Evolutionary conservation across 2,329 filamentous ascomycete genomes (phyloP), one percentile per base, ranked within the genome.

Genomic region (Fusarium concolor): DNA sequence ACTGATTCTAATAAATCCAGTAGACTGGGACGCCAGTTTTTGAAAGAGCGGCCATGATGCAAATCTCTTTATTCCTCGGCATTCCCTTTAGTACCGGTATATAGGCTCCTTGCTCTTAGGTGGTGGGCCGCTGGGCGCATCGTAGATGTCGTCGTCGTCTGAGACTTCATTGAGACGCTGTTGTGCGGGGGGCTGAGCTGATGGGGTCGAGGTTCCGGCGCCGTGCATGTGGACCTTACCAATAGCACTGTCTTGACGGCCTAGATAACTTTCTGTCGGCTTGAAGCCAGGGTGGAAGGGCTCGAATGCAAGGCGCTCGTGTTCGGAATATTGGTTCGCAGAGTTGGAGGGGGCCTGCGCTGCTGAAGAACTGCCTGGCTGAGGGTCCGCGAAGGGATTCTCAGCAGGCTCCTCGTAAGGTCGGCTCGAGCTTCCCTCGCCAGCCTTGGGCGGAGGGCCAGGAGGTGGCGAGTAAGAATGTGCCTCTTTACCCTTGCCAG

Each of bases 161-260:
- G 73, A 76, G 28, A 73, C 72, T n/a, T 78, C 74, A 15, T 70
- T 67, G 43, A 64, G 70, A 29, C 68, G 66, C 52, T 71, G 62
- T 20, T 56, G 56, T 38, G 67, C 49, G 15, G 64, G 46, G 31
- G 62, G 59, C 24, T 60, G 71, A 38, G 56, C 65, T 10, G 68
- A 35, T 18, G 66, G 53, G 26, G 52, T 69, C 17, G 65, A 65
- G 35, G 60, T 56, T 56, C 71, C 76, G 37, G 76, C 80, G 10
- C 80, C 81, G 46, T 81, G 79, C 81, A 82, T 82, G 10, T 77
- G 67, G 60, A 81, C 72, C 71, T 81, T 81, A 38, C 77, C 79
- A 41, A 79, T 54, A 20, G 79, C 79, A 56, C 80, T 82, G 17
- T 82, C 80, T 67, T 82, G 80, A 35, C 80, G 75, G 42, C 74